phyloP scores from a whole-genome alignment of 176 grass and related monocot species.

The Musa beccarii region DNA sequence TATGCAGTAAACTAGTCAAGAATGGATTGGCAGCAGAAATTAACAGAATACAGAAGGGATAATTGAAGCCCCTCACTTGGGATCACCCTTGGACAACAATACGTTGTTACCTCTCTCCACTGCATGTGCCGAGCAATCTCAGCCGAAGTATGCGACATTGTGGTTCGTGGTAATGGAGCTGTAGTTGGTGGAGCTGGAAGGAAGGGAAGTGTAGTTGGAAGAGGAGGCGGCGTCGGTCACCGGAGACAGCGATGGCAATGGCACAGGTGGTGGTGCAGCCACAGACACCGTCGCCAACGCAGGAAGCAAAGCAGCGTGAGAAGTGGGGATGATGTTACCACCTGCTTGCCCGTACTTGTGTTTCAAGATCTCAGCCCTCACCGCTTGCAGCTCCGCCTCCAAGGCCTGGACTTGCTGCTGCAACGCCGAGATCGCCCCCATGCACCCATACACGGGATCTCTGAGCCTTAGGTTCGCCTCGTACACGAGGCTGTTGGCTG shows the following conservation, averaged over 20 bases:
- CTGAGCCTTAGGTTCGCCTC: slow-evolving; percentile 73
- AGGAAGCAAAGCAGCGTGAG: slow-evolving; percentile 1
- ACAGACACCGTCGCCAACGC: slow-evolving; percentile 26
- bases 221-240: slow-evolving; percentile 17
- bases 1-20: no score
- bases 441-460: slow-evolving; percentile 85
- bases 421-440: slow-evolving; percentile 62
- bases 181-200: slow-evolving; percentile 25
- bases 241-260: slow-evolving; percentile 1
- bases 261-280: background rate
- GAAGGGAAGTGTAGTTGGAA: slow-evolving; percentile 31
- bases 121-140: slow-evolving; percentile 19
- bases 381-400: slow-evolving; percentile 60
- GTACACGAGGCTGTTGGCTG: slow-evolving; percentile 85
- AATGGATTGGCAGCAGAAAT: no score
- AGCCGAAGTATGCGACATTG: slow-evolving; percentile 72
- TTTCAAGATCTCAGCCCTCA: slow-evolving; percentile 71
- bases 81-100: background rate
- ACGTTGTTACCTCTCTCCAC: background rate
- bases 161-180: slow-evolving; percentile 50
- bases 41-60: background rate
- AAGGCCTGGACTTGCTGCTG: slow-evolving; percentile 67
- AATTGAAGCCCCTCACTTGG: background rate
- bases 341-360: slow-evolving; percentile 47
- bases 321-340: slow-evolving; percentile 9